Base-by-base conservation (phyloP, 2,329 filamentous ascomycete genomes). In the Xylariaceae sp. region DNA sequence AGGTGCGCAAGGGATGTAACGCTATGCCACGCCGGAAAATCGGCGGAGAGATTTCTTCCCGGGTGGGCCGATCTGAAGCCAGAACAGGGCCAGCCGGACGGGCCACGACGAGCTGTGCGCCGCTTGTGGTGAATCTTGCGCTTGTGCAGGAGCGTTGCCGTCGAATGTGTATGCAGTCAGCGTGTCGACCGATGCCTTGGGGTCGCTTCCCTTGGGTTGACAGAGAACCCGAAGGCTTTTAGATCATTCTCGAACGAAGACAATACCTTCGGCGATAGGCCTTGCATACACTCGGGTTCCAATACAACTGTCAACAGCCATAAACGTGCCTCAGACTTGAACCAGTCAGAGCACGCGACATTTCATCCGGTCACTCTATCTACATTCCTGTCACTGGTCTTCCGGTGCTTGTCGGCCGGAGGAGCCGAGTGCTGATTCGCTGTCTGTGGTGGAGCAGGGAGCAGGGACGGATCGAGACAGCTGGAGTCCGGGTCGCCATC, bases 1-100 rank as follows among this genome's bases (percentile, higher is more conserved):
- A 53, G 50, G 51, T 44, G 44, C 17, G 46, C 54, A 54, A 52
- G 51, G 48, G 49, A 51, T 54, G 54, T 48, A 56, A 56, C 54
- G 54, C 46, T 51, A 36, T 36, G 15, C 33, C 15, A 32, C 41
- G 45, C 48, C 54, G 48, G 54, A 52, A 44, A 54, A 51, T 49
- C 40, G 41, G 17, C 10, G 47, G 18, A 48, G 49, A 40, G 46
- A 33, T 27, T 27, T 27, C 22, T 27, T 7, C 7, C 22, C 22
- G 22, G 22, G 22, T 27, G 22, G 22, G 22, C 22, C 22, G 44
- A 49, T 39, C 43, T 11, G 38, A 51, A 17, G 51, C 44, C 39
- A 41, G 44, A 49, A 46, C 44, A 51, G 39, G 48, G 47, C 45
- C 22, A 27, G 22, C 22, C 22, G 22, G 22, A 27, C 22, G 22